Base-by-base conservation (phyloP, 768 basidiomycete genomes). In the Termitomyces sp. region DNA sequence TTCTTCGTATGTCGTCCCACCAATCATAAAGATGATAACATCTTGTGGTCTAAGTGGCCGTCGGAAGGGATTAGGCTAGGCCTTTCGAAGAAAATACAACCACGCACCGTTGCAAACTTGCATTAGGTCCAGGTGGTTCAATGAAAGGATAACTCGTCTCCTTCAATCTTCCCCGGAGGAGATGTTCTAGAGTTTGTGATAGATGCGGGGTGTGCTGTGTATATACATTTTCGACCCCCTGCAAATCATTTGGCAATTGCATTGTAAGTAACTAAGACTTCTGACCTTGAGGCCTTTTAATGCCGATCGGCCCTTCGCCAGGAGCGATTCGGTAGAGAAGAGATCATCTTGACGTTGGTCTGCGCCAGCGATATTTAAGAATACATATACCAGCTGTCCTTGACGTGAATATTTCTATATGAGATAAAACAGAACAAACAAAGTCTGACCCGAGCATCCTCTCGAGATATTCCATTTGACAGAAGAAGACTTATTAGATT, bases 181-280 rank as follows among this genome's bases (percentile, higher is more conserved):
- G 73, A 53, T 90, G 81, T 65, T 99, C 97, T 16, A 98, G 73
- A 2, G 96, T 98, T 67, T 97, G 89, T 1, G 90, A 86, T 5
- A 99, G 77, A 71, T 95, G 94, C 7, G 97, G 97, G 16, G 86
- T 87, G 65, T 98, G 97, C 64, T 98, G 97, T 56, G 94, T 99
- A 69, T 98, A 99, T 16, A 98, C 95, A 65, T 99, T 99, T 73
- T 99, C 97, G 4, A 98, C 96, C 2, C 97, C 97, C 92, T 95
- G 55, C 4, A 61, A 6, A n/a, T 12, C 31, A 43, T 39, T 36
- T 9, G 37, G 41, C 37, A 26, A 27, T 3, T 18, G 22, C 26
- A 26, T 43, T 47, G 27, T 53, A 14, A 58, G 29, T 46, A 13
- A 55, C 4, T 5, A 39, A 50, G 18, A 7, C 32, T 22, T 20